Evolutionary conservation across 1,284 basidiomycete genomes (phyloP), one percentile per base, ranked within the genome.

Genomic region (Trichosporon asahii): DNA sequence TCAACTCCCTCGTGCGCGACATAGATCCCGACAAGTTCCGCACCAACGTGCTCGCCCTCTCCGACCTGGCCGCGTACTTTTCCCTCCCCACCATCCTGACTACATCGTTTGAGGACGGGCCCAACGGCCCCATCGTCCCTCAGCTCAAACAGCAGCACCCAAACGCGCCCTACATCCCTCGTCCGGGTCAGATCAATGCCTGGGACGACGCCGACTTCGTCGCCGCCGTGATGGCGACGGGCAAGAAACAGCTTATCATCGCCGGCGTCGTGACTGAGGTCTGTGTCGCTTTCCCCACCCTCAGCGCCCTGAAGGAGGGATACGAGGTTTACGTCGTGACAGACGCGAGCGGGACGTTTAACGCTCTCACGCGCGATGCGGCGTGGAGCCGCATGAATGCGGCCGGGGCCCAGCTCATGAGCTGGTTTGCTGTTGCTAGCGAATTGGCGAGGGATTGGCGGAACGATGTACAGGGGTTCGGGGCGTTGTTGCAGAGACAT

Each of bases 141-240:
- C 57, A 71, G 65, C 53, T 71, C 65, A 33, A 21, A 6, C 46
- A 33, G 44, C 40, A 31, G 29, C 49, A 64, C 37, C 46, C 67
- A 1, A 33, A 64, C 27, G 65, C 67, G 2, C 61, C 67, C 1
- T 23, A 27, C 67, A 68, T 71, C 46, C 15, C 25, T 2, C 70
- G 70, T 7, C 70, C 70, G 2, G 70, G 70, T 12, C 55, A 71
- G 70, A 68, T 71, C 60, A 71, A 71, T 46, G 70, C 67, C 6
- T 71, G 70, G 70, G 70, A 71, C 67, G 66, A 68, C 37, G 60
- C 60, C n/a, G 70, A 71, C n/a, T 71, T 71, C 63, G 65, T 66
- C 46, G n/a, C 23, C 2, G 70, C 70, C 27, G 65, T 71, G 46
- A 66, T 64, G 65, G 65, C 31, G 11, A 71, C 70, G 6, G 70